Conservation (phyloP, 192 early-diverging fungal species). For the Piromyces sp. region DNA sequence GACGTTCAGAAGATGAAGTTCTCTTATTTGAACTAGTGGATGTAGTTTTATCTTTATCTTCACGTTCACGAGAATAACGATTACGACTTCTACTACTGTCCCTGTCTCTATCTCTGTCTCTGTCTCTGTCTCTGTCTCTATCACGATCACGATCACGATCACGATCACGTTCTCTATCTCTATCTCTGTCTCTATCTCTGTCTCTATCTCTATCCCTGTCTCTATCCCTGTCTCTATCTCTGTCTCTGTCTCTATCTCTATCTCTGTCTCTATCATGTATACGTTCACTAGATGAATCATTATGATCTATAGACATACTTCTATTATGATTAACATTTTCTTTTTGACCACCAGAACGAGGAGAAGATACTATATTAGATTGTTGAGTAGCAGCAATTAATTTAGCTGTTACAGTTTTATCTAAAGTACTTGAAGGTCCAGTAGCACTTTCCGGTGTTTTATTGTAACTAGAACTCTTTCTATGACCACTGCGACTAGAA, state of each 20-base stretch:
- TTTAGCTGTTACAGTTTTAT: not conserved
- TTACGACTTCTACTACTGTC: not conserved
- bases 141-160: not conserved
- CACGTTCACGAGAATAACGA: not conserved
- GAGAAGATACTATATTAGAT: not conserved
- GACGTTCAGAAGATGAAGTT: not conserved
- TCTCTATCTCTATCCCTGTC: not conserved
- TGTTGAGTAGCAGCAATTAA: not conserved
- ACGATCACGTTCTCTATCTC: not conserved
- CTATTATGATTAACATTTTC: not conserved
- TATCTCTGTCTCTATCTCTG: not conserved
- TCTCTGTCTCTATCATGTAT: not conserved
- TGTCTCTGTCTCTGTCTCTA: not conserved
- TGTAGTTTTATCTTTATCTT: not conserved
- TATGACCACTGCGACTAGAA: not conserved
- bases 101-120: not conserved
- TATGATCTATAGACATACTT: not conserved
- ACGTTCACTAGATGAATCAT: not conserved
- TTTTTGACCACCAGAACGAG: not conserved
- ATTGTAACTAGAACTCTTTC: not conserved
- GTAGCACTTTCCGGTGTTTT: not conserved
- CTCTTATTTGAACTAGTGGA: not conserved
- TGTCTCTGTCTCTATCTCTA: not conserved
- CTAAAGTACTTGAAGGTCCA: not conserved
- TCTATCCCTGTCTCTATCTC: not conserved